phyloP scores from a whole-genome alignment of 495 filamentous ascomycete genomes.

The Aspergillus sparsus region DNA sequence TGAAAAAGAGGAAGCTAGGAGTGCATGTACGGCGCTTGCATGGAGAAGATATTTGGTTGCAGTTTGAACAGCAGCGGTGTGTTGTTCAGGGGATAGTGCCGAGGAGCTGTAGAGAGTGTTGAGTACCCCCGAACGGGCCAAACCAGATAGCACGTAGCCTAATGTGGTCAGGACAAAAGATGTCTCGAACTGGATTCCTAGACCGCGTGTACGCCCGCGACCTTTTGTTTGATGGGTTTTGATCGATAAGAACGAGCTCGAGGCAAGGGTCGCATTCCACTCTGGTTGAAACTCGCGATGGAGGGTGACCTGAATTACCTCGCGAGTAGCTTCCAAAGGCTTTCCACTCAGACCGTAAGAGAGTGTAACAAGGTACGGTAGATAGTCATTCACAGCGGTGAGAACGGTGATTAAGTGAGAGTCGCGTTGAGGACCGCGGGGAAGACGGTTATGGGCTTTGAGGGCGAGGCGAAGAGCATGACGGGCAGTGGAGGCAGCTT shows the following conservation, averaged over 20 bases:
- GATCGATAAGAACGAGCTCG: slow-evolving; percentile 43
- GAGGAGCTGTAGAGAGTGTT: slow-evolving; percentile 55
- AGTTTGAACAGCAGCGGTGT: slow-evolving; percentile 66
- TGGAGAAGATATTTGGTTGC: slow-evolving; percentile 78
- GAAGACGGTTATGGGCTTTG: slow-evolving; percentile 79
- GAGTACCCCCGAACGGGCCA: slow-evolving; percentile 63
- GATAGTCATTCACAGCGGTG: slow-evolving; percentile 67
- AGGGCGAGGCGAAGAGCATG: slow-evolving; percentile 74
- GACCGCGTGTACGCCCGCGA: slow-evolving; percentile 57
- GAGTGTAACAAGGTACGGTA: slow-evolving; percentile 76
- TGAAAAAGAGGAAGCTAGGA: slow-evolving; percentile 49
- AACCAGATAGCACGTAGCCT: slow-evolving; percentile 67
- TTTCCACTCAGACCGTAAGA: slow-evolving; percentile 64
- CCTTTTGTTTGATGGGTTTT: slow-evolving; percentile 48
- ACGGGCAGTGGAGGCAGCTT: slow-evolving; percentile 73
- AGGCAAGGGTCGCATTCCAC: slow-evolving; percentile 81
- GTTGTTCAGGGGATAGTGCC: slow-evolving; percentile 63
- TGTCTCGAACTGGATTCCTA: slow-evolving; percentile 80
- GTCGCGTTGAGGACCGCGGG: slow-evolving; percentile 59
- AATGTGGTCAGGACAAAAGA: slow-evolving; percentile 76
- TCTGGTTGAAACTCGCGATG: slow-evolving; percentile 60
- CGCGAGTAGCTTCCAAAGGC: slow-evolving; percentile 32
- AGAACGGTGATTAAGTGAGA: slow-evolving; percentile 67
- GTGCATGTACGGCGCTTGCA: slow-evolving; percentile 74
- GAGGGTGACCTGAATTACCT: slow-evolving; percentile 64